Base-by-base conservation (phyloP, 2,329 filamentous ascomycete species). In the Orbilia blumenaviensis region DNA sequence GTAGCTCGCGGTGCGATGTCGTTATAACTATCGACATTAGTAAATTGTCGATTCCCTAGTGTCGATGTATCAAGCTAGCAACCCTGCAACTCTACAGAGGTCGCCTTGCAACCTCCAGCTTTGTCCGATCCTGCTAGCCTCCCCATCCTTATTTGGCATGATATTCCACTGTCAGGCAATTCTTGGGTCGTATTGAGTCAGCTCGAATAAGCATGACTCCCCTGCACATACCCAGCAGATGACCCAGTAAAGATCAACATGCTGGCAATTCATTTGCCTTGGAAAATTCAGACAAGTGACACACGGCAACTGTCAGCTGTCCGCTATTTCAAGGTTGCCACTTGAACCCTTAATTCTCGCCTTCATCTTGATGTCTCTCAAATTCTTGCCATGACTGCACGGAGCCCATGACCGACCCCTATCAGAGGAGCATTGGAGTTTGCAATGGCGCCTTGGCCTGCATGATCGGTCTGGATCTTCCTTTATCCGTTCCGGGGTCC, bases 401-500 rank as follows among this genome's bases (percentile, higher is more conserved):
- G 21, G 36, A 42, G 50, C 71, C 46, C 63, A 75, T 75, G 71
- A 68, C 71, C 16, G 21, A 46, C 32, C 52, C 42, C 46, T 62
- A 54, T 56, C 25, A 60, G 46, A 41, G 16, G 41, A 66, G 14
- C 9, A 16, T 41, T 14, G 36, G 18, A 12, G 56, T 63, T 18
- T 41, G 58, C n/a, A 25, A 58, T 46, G 63, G 71, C 71, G 56
- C 56, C 64, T 76, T 76, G 72, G 72, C 64, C 56, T 61, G 56
- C 60, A 63, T 61, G 54, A 69, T 76, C 72, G 72, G 72, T 69
- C 72, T 76, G 72, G 72, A 76, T 76, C 72, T 76, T 76, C 72
- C 72, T 69, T 76, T 76, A 76, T 76, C 72, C 72, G 72, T 76
- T 64, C 64, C 64, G 34, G 64, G 72, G 64, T 64, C 34, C 54